Conservation (phyloP, 257 asterid species). For the Eustoma russellianum region DNA sequence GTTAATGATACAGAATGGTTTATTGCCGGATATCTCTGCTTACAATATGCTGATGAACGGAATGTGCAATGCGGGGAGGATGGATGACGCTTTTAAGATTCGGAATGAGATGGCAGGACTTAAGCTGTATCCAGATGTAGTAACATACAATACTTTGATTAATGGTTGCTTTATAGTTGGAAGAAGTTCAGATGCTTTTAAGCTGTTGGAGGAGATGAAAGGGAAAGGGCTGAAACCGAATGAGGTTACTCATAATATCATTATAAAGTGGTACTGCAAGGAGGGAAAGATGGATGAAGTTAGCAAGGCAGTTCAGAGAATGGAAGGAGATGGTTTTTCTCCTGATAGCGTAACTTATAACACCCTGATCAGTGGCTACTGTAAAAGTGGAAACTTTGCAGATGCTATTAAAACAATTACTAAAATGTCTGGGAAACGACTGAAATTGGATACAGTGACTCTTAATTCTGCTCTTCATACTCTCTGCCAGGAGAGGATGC, state of each 20-base stretch:
- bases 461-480: slow-evolving; percentile 55
- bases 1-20: slow-evolving; percentile 50
- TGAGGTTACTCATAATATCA: slow-evolving; percentile 59
- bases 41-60: slow-evolving; percentile 68
- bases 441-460: slow-evolving; percentile 72
- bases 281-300: slow-evolving; percentile 71
- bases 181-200: slow-evolving; percentile 34
- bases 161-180: slow-evolving; percentile 51
- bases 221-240: slow-evolving; percentile 43
- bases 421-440: slow-evolving; percentile 51
- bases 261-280: slow-evolving; percentile 71
- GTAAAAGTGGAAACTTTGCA: slow-evolving; percentile 53
- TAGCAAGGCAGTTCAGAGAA: slow-evolving; percentile 27
- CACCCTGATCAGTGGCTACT: slow-evolving; percentile 56
- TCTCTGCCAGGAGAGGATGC: slow-evolving; percentile 51
- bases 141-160: slow-evolving; percentile 70
- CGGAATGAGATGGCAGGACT: slow-evolving; percentile 54
- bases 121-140: slow-evolving; percentile 63
- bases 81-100: slow-evolving; percentile 62
- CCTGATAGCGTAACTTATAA: slow-evolving; percentile 66
- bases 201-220: slow-evolving; percentile 56
- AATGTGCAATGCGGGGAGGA: slow-evolving; percentile 41
- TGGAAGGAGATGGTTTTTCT: slow-evolving; percentile 56
- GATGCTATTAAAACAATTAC: slow-evolving; percentile 64
- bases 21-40: slow-evolving; percentile 63